Evolutionary conservation across 2,329 filamentous ascomycete genomes (phyloP), one percentile per base, ranked within the genome.

Genomic region (Cercospora brassicicola): DNA sequence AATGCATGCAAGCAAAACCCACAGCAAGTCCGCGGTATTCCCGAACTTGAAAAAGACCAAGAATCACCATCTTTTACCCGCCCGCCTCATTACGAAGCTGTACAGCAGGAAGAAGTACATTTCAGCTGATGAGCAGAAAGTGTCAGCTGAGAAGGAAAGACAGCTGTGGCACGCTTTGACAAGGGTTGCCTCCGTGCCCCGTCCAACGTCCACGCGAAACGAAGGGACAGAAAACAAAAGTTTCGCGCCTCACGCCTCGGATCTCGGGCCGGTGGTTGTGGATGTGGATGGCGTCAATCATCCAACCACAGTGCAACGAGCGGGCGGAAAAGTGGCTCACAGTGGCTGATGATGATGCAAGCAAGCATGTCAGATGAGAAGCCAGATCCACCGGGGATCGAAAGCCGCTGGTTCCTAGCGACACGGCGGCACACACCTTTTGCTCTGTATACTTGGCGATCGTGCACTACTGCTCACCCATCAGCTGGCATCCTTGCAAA

Each of bases 361-460:
- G 48, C 48, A 42, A 42, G 36, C 36, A 28, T 55, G 48, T 55
- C 48, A 55, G 48, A 15, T 26, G 48, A 2, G 23, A n/a, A 28
- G 8, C 23, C 23, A 55, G 48, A 13, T 55, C 48, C 48, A 28
- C 48, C 48, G 48, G 48, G 48, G 48, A 55, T 13, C 48, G 4
- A 26, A 55, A 55, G 48, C 48, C 48, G 48, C 11, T 55, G 48
- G 48, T 55, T 55, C 48, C 48, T 55, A 55, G 48, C 48, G 48
- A 55, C 48, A 55, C 15, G 26, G 23, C 36, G 36, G 3, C 23
- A 28, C 48, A 28, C 42, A 20, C n/a, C 18, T 48, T 23, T 55
- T 55, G 13, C 48, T 55, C 20, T 23, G 4, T 42, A 55, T 28
- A n/a, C 48, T 55, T 55, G 48, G 48, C 48, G 48, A 26, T 53